A percentile compares a stretch with the other conserved stretches of the same genome.
Conservation (phyloP, 768 basidiomycete genomes). For the Terana coerulea region DNA sequence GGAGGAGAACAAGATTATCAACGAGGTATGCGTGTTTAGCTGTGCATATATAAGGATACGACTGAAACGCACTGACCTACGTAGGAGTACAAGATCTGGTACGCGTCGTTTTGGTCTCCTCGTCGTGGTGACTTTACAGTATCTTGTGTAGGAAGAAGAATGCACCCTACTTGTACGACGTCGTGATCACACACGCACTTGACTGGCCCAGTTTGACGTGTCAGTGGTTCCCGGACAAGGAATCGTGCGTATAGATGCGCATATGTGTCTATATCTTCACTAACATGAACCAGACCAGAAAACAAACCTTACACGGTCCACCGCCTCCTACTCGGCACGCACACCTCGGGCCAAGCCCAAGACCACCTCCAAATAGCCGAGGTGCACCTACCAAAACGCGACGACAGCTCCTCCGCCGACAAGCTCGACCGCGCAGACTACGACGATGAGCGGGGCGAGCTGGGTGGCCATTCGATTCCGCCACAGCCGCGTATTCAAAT, state of each 20-base stretch:
- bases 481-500: conserved; percentile 85
- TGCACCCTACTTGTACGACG: conserved; percentile 96
- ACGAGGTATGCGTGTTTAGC: conserved; percentile 53
- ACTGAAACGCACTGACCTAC: too few relatives aligned
- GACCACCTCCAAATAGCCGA: conserved; percentile 96
- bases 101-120: conserved; percentile 9
- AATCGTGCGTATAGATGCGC: conserved; percentile 58
- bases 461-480: conserved; percentile 87
- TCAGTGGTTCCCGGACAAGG: conserved; percentile 98
- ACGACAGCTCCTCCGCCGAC: conserved; percentile 61
- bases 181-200: conserved; percentile 94
- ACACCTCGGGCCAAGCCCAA: conserved; percentile 91
- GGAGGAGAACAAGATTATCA: conserved; percentile 85
- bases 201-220: conserved; percentile 98
- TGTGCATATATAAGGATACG: background rate
- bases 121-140: background rate
- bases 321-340: conserved; percentile 92
- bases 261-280: background rate
- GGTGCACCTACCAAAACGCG: conserved; percentile 87
- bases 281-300: conserved; percentile 53
- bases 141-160: conserved; percentile 85
- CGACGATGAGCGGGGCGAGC: conserved; percentile 90
- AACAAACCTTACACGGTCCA: conserved; percentile 95
- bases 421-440: conserved; percentile 79
- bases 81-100: conserved; percentile 89